A percentile compares a stretch with the other conserved stretches of the same genome.
These are phyloP conservation scores for Polytrichum commune DNA, from an alignment of 225 moss, liverwort and hornwort species.

Conservation along the genomic window DNA sequence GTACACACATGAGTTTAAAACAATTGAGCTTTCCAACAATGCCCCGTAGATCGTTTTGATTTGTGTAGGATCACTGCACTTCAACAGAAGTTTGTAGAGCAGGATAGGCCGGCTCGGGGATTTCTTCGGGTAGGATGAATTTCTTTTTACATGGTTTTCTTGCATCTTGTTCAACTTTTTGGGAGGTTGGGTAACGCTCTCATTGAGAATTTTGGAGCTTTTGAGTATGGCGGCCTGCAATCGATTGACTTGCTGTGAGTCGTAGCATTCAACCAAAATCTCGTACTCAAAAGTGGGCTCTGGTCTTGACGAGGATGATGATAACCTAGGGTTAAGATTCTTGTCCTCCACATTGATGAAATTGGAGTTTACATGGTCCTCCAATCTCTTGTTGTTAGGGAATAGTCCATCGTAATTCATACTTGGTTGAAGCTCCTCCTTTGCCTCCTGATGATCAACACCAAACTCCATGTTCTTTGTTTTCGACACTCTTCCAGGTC, in stretches of 20 bases:
- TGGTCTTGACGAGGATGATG: not conserved
- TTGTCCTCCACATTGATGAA: not conserved
- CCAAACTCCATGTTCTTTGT: not conserved
- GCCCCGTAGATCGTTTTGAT: not conserved
- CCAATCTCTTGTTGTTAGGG: not conserved
- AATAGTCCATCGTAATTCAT: not conserved
- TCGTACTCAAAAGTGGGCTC: conserved; percentile 1
- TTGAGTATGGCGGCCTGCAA: not conserved
- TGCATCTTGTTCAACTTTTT: not conserved
- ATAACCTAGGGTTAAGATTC: not conserved
- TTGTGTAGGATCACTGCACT: conserved; percentile 4
- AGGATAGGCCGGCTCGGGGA: not conserved
- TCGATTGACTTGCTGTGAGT: not conserved
- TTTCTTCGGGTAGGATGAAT: not conserved
- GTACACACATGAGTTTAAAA: not conserved
- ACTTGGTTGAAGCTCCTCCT: not conserved
- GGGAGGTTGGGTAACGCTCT: not conserved
- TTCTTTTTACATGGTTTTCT: not conserved
- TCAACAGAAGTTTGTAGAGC: not conserved
- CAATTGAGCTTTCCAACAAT: conserved; percentile 3
- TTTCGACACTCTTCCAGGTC: not conserved
- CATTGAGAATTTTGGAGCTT: conserved; percentile 4
- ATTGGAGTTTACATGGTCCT: not conserved
- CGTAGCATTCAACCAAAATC: conserved; percentile 1
- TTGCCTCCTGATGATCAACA: not conserved